Conservation (phyloP, 2,329 filamentous ascomycete genomes). For the Talaromyces atroroseus region DNA sequence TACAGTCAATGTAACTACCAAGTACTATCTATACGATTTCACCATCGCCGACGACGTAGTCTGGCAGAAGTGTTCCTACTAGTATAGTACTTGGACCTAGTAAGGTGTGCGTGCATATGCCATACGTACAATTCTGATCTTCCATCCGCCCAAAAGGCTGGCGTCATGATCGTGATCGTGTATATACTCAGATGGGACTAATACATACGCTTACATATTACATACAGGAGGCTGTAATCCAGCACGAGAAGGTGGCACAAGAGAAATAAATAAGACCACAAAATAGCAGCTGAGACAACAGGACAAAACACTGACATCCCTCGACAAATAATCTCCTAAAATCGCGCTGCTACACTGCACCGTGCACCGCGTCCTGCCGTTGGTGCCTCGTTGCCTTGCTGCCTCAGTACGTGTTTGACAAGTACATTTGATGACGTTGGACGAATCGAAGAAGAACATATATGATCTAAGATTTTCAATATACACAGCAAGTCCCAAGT, state of each 20-base stretch:
- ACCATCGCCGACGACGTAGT: too few relatives aligned
- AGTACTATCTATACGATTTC: too few relatives aligned
- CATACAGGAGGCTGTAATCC: background rate
- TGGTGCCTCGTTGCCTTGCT: background rate
- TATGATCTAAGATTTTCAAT: background rate
- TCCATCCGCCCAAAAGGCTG: too few relatives aligned
- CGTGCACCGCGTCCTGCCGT: background rate
- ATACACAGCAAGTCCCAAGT: too few relatives aligned
- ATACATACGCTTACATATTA: background rate
- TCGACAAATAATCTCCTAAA: background rate
- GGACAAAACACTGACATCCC: background rate
- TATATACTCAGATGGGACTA: too few relatives aligned
- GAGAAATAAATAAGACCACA: background rate
- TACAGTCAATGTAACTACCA: background rate
- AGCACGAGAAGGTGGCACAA: background rate
- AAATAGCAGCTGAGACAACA: background rate
- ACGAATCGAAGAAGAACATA: background rate
- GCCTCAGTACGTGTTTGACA: background rate
- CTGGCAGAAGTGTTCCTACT: too few relatives aligned
- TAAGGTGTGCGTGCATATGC: background rate
- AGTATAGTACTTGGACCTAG: too few relatives aligned
- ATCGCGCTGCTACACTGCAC: slow-evolving; percentile 1
- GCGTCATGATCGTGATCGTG: too few relatives aligned
- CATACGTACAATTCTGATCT: too few relatives aligned
- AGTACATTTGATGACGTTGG: background rate